Evolutionary conservation across 805 yeast genomes (phyloP).

Genomic region (Grigorovia yakushimaensis): DNA sequence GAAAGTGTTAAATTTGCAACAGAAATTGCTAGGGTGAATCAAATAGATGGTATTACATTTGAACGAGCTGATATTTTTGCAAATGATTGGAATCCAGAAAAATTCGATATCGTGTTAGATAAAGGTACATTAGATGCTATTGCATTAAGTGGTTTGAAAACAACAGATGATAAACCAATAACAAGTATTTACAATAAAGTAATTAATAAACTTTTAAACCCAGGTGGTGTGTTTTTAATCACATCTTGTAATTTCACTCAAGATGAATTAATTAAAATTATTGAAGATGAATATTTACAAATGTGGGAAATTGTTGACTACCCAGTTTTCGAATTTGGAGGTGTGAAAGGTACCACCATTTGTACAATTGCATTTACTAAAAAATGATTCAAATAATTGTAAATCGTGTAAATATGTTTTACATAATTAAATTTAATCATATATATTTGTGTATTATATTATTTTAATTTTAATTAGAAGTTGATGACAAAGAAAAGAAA

Average conservation of each 20-base stretch:
- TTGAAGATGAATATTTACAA: conserved; percentile 38
- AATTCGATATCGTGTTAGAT: conserved; percentile 72
- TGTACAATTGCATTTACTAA: conserved; percentile 74
- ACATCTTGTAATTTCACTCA: conserved; percentile 95
- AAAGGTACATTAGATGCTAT: conserved; percentile 97
- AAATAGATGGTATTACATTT: conserved; percentile 38
- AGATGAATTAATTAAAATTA: conserved; percentile 51
- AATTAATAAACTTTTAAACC: conserved; percentile 46
- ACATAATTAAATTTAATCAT: too few species aligned
- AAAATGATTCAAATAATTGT: conserved; percentile 6
- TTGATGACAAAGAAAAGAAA: neutral
- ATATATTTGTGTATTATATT: too few species aligned
- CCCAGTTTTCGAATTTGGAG: conserved; percentile 84
- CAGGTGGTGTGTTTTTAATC: conserved; percentile 54
- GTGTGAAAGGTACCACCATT: conserved; percentile 77
- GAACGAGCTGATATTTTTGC: conserved; percentile 60
- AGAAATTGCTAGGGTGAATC: conserved; percentile 39
- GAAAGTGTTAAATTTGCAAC: conserved; percentile 70
- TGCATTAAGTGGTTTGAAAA: conserved; percentile 60
- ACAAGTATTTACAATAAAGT: conserved; percentile 54
- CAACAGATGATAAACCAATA: conserved; percentile 37
- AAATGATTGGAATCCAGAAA: conserved; percentile 29
- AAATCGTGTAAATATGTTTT: too few species aligned
- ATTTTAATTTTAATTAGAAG: too few species aligned
- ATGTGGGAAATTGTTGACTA: conserved; percentile 63